Conservation (phyloP, 2,329 filamentous ascomycete species). For the Trichoderma simmonsii region DNA sequence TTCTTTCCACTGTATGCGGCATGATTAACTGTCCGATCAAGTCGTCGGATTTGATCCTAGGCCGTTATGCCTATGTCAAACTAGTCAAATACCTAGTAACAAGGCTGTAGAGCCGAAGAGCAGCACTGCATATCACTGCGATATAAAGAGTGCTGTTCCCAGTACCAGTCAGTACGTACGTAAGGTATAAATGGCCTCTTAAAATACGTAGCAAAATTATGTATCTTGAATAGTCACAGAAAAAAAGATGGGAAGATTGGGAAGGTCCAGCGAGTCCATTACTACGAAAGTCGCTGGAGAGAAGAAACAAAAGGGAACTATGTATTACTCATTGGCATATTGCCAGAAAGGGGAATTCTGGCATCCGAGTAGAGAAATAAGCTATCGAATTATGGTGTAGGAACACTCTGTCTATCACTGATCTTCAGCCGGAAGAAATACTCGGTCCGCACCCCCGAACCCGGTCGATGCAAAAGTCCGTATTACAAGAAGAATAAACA, state of each 20-base stretch:
- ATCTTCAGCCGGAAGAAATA: neutral
- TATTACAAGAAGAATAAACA: neutral
- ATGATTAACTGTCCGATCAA: neutral
- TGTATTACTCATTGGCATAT: neutral
- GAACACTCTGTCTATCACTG: neutral
- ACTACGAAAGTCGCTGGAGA: too few species aligned
- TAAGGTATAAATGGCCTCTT: too few species aligned
- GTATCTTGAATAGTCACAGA: too few species aligned
- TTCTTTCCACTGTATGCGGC: neutral
- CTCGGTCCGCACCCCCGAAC: neutral
- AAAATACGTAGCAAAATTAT: too few species aligned
- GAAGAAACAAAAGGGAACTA: neutral
- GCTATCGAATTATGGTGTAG: neutral
- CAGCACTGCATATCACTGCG: neutral
- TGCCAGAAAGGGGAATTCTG: neutral
- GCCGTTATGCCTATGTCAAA: neutral
- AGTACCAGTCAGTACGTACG: neutral
- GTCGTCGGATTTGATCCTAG: neutral
- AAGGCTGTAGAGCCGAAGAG: neutral
- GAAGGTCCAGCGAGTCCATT: too few species aligned
- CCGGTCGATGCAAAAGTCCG: neutral
- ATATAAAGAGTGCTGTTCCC: neutral
- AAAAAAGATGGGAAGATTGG: too few species aligned
- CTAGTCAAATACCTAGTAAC: neutral
- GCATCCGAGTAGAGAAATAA: neutral